These are phyloP conservation scores for Cylindrotheca closterium DNA, from an alignment of 108 stramenopile species.

Conservation along the genomic window DNA sequence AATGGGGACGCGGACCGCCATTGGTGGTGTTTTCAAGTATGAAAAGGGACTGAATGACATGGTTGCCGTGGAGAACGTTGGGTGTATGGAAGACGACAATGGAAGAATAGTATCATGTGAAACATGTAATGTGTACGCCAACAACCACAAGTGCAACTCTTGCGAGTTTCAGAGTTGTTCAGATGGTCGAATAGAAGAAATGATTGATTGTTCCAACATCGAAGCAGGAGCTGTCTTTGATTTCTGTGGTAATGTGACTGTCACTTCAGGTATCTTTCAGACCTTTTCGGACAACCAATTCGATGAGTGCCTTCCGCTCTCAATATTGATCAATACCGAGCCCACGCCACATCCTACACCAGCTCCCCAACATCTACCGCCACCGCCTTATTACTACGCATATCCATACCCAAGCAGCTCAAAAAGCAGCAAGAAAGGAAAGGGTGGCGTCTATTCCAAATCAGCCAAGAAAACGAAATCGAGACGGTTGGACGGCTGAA, in stretches of 20 bases:
- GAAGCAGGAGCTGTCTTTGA: constrained; percentile 2
- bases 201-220: constrained; percentile 6
- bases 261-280: constrained; percentile 1
- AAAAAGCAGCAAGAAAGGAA: too few species aligned
- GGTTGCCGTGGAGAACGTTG: constrained; percentile 4
- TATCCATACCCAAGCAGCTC: too few species aligned
- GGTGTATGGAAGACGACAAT: not conserved
- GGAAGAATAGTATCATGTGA: not conserved
- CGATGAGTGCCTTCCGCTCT: constrained; percentile 1
- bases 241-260: not conserved
- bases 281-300: not conserved
- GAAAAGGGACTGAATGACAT: not conserved
- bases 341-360: not conserved
- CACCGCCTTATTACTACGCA: too few species aligned
- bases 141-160: constrained; percentile 4
- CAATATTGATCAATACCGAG: not conserved
- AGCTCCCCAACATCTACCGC: too few species aligned
- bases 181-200: not conserved
- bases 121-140: constrained; percentile 1
- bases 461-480: constrained; percentile 5
- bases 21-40: constrained; percentile 10
- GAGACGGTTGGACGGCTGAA: too few species aligned
- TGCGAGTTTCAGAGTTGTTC: constrained; percentile 1
- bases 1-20: not conserved
- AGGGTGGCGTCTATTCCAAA: too few species aligned